A percentile compares a stretch with the other conserved stretches of the same genome.
These are phyloP conservation scores for Elaeis oleifera DNA, from an alignment of 202 grass and related monocot species.

Conservation along the genomic window DNA sequence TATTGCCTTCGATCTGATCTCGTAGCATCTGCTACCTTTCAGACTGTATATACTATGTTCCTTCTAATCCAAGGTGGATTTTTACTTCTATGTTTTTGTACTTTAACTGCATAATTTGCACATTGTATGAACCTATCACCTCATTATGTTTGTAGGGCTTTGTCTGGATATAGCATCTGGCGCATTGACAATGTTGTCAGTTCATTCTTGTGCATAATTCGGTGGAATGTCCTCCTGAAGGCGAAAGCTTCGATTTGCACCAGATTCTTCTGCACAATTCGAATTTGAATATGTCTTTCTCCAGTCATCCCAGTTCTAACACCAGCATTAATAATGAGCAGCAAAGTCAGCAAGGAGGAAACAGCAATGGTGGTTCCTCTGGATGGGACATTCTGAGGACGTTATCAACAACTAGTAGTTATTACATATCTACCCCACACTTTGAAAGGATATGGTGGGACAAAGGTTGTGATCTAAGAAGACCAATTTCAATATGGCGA, in stretches of 20 bases:
- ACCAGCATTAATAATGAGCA: slow-evolving; percentile 34
- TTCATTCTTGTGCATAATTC: slow-evolving; percentile 66
- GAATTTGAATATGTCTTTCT: slow-evolving; percentile 40
- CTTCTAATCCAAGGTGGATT: slow-evolving; percentile 48
- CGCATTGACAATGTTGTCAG: slow-evolving; percentile 76
- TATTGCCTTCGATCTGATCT: slow-evolving; percentile 95
- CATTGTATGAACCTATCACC: no score
- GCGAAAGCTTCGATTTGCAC: slow-evolving; percentile 63
- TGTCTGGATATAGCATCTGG: slow-evolving; percentile 80
- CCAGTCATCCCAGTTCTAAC: slow-evolving; percentile 42
- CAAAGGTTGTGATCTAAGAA: slow-evolving; percentile 76
- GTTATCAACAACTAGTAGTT: slow-evolving; percentile 61
- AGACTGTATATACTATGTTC: slow-evolving; percentile 49
- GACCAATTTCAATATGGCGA: slow-evolving; percentile 83
- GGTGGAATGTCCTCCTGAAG: slow-evolving; percentile 46
- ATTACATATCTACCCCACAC: slow-evolving; percentile 82
- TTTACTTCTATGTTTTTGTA: slow-evolving; percentile 1
- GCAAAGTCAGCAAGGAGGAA: slow-evolving; percentile 32
- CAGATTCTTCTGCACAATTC: slow-evolving; percentile 80
- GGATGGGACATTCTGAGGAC: slow-evolving; percentile 75
- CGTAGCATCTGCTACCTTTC: slow-evolving; percentile 61
- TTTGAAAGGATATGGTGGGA: slow-evolving; percentile 99
- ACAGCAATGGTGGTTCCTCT: slow-evolving; percentile 33
- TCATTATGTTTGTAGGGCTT: slow-evolving; percentile 27
- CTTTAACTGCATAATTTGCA: background rate